Evolutionary conservation across 495 filamentous ascomycete species (phyloP), one percentile per base, ranked within the genome.

Genomic region (Penicillium atrosanguineum): DNA sequence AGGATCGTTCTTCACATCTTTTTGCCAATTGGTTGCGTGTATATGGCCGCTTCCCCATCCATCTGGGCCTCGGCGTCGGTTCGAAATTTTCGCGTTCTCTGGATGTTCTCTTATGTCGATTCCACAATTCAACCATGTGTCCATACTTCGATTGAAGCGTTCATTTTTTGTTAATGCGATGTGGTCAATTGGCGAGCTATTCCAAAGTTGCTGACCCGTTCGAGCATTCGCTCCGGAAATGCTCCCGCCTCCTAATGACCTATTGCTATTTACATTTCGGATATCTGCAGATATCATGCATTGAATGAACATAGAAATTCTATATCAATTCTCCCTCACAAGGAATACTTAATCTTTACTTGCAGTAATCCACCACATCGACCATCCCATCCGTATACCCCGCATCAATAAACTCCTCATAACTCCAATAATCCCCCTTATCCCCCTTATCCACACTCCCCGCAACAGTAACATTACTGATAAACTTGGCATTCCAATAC

Each of bases 351-450:
- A 14, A 8, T 20, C 18, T 44, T 31, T 45, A 37, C 19, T 28
- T 26, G 18, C 41, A 52, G 16, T 45, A 46, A 14, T 45, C 12
- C 42, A 39, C 38, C 15, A 46, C 36, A 20, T 37, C 6, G 0
- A 40, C 29, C 34, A 28, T 16, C 11, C 50, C 50, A 12, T 34
- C 31, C 45, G 43, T 12, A 44, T 53, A 59, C 7, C 60, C 60
- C 3, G 36, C 12, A 11, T 63, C 47, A 56, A 60, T 49, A 31
- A 59, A 63, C 7, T 19, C 9, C 44, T 55, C 55, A 29, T 50
- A 62, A 29, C 49, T 65, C 63, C 60, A 69, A 26, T 65, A 69
- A 48, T 69, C 56, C 6, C 8, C 42, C 54, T 62, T 56, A 52
- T 20, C 25, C 54, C 53, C n/a, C 67, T 31, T 7, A 45, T 56